Conservation (phyloP, 768 basidiomycete genomes). For the Tulasnella sp. region DNA sequence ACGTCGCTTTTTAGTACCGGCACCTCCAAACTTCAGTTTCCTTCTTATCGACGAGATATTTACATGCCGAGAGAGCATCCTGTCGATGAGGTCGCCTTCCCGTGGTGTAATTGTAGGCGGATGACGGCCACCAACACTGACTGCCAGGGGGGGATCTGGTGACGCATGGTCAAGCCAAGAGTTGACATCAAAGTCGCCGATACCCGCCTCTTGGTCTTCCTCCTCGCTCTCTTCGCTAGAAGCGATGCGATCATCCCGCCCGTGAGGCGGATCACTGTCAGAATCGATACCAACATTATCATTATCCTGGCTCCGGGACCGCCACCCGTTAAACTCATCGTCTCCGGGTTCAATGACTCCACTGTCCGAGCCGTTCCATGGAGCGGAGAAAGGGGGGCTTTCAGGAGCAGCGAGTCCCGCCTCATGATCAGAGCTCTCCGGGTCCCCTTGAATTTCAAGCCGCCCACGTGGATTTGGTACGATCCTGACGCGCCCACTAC, state of each 20-base stretch:
- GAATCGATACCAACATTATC: neutral
- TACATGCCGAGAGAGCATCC: conserved; percentile 43
- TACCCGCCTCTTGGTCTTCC: conserved; percentile 25
- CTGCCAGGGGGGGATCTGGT: conserved; percentile 2
- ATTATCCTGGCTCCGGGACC: neutral
- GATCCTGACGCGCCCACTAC: conserved; percentile 1
- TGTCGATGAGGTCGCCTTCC: conserved; percentile 49
- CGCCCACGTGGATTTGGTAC: conserved; percentile 14
- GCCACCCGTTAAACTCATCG: conserved; percentile 7
- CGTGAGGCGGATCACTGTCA: neutral
- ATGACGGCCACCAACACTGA: neutral
- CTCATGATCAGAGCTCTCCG: conserved; percentile 39
- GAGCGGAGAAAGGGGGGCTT: too few species aligned
- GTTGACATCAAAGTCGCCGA: conserved; percentile 27
- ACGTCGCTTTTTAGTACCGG: neutral
- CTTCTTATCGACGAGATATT: conserved; percentile 1
- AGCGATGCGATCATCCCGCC: neutral
- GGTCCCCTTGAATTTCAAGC: conserved; percentile 45
- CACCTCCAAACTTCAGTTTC: neutral
- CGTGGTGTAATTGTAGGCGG: conserved; percentile 21
- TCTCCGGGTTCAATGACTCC: neutral
- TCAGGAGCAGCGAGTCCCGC: too few species aligned
- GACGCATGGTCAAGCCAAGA: conserved; percentile 25
- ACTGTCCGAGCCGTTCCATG: too few species aligned
- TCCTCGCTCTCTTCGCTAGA: conserved; percentile 25